Percentiles rank a stretch among this genome's conserved stretches.
Conservation (phyloP, 768 basidiomycete genomes). For the Tephrocybe sp. region DNA sequence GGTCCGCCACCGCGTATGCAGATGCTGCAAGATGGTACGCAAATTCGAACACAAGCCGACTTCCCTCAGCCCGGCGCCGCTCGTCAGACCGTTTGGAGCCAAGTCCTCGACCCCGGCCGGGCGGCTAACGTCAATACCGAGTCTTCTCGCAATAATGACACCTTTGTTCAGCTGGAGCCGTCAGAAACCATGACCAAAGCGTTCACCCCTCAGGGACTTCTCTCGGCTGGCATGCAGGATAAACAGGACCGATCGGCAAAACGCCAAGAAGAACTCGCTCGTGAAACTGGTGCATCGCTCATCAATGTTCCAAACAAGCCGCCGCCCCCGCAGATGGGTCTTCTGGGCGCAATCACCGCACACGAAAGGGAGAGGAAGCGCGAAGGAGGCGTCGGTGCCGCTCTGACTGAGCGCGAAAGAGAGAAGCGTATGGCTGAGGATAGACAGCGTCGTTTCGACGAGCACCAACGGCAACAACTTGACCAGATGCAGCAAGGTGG, state of each 20-base stretch:
- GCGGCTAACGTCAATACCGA: slow-evolving; percentile 34
- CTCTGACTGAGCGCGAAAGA: slow-evolving; percentile 92
- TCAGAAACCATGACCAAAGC: slow-evolving; percentile 85
- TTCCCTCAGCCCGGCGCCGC: slow-evolving; percentile 49
- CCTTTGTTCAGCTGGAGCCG: slow-evolving; percentile 72
- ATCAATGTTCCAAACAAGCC: slow-evolving; percentile 97
- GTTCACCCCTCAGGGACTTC: slow-evolving; percentile 90
- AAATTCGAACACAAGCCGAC: slow-evolving; percentile 54
- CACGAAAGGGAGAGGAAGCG: slow-evolving; percentile 93
- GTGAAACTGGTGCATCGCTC: slow-evolving; percentile 87
- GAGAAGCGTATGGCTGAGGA: slow-evolving; percentile 92
- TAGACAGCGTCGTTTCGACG: slow-evolving; percentile 89
- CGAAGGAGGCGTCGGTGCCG: slow-evolving; percentile 92
- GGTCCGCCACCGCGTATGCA: slow-evolving; percentile 38
- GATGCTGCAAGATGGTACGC: slow-evolving; percentile 54
- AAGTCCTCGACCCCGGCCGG: slow-evolving; percentile 73
- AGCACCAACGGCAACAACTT: slow-evolving; percentile 82
- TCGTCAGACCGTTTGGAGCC: slow-evolving; percentile 83
- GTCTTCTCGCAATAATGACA: slow-evolving; percentile 45
- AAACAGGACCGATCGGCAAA: slow-evolving; percentile 96
- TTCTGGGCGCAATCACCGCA: slow-evolving; percentile 93
- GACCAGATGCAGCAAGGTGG: slow-evolving; percentile 87
- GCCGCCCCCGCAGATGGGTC: slow-evolving; percentile 90
- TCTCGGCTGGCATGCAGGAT: slow-evolving; percentile 94
- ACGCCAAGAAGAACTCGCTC: slow-evolving; percentile 88